phyloP scores from a whole-genome alignment of 495 filamentous ascomycete genomes.

The Lophium mytilinum region DNA sequence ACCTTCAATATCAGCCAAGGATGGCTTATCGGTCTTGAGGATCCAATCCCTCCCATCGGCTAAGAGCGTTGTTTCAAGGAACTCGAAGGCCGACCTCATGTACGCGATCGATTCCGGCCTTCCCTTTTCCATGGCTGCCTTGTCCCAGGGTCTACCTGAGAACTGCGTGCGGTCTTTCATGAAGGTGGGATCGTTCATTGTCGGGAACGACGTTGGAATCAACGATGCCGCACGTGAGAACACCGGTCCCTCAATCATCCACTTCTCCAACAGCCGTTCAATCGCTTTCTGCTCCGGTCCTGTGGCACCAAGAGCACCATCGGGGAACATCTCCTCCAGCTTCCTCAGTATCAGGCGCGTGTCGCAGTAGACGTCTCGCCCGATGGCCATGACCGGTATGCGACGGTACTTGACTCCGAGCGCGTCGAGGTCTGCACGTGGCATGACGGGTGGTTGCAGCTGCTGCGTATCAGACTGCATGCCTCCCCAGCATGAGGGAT shows the following conservation, averaged over 20 bases:
- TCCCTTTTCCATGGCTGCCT: slow-evolving; percentile 26
- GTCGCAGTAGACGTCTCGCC: slow-evolving; percentile 25
- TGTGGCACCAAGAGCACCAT: slow-evolving; percentile 11
- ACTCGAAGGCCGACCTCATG: slow-evolving; percentile 36
- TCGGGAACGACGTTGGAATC: slow-evolving; percentile 41
- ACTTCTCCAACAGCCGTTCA: slow-evolving; percentile 36
- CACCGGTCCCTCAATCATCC: slow-evolving; percentile 39
- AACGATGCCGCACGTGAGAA: slow-evolving; percentile 41
- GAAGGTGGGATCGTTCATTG: slow-evolving; percentile 45
- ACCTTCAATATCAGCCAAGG: slow-evolving; percentile 53
- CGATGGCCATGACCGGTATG: slow-evolving; percentile 6
- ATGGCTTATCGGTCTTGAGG: slow-evolving; percentile 36
- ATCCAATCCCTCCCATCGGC: slow-evolving; percentile 53
- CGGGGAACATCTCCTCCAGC: slow-evolving; percentile 33
- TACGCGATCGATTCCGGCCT: slow-evolving; percentile 42
- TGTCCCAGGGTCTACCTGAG: slow-evolving; percentile 30
- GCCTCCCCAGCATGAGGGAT: neutral
- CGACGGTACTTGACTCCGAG: slow-evolving; percentile 18
- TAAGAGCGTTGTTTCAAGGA: slow-evolving; percentile 47
- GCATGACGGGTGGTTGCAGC: slow-evolving; percentile 41
- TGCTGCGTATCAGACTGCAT: slow-evolving; percentile 46
- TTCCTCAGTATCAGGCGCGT: slow-evolving; percentile 44
- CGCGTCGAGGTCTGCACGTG: slow-evolving; percentile 22
- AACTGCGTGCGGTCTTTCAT: slow-evolving; percentile 45
- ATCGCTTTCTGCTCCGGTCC: slow-evolving; percentile 27